phyloP scores from a whole-genome alignment of 441 rosid genomes.

The Pelargonium citronellum region DNA sequence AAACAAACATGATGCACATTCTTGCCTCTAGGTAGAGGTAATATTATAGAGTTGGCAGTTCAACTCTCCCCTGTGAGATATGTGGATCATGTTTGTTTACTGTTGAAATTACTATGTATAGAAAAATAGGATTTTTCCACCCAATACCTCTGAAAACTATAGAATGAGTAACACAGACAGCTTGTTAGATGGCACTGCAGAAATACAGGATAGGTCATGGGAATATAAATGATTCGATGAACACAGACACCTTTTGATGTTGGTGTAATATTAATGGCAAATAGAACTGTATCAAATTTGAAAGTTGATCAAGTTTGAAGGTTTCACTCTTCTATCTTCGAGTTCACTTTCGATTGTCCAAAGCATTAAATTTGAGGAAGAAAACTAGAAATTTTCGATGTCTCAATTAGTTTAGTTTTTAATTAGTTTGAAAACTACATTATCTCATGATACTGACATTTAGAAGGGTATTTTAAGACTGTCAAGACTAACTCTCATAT shows the following conservation, averaged over 20 bases:
- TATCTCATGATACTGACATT: slow-evolving; percentile 12
- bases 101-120: neutral
- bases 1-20: neutral
- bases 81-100: neutral
- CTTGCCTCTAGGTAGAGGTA: neutral
- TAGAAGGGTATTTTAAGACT: slow-evolving; percentile 6
- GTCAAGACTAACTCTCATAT: slow-evolving; percentile 13
- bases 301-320: neutral
- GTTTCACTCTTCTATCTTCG: neutral
- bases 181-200: no score
- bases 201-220: no score
- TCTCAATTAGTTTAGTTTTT: slow-evolving; percentile 15
- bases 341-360: slow-evolving; percentile 22
- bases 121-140: neutral
- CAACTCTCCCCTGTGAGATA: neutral
- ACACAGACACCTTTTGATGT: neutral
- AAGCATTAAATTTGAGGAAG: slow-evolving; percentile 16
- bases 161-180: neutral
- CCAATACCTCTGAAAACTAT: neutral
- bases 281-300: no score
- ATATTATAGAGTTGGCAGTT: neutral
- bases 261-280: neutral
- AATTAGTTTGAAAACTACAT: neutral
- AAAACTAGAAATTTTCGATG: slow-evolving; percentile 5
- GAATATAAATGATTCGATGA: neutral